Evolutionary conservation across 1,139 yeast species (phyloP), one percentile per base, ranked within the genome.

Genomic region (Geotrichum carabidarum): DNA sequence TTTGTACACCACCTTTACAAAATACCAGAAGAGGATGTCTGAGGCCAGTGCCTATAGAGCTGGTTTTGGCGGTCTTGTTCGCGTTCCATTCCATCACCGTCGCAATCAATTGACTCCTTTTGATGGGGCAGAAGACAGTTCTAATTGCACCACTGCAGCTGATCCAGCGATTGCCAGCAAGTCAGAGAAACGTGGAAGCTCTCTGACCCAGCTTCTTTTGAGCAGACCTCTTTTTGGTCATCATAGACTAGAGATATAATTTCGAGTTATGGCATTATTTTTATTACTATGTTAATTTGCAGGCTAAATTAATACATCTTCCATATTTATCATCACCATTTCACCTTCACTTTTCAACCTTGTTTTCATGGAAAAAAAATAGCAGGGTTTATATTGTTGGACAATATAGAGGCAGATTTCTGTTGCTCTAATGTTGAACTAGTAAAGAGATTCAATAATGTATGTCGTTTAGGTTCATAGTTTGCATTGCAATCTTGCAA

Each of bases 61-160:
- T 37, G 27, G 27, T 5, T 41, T 41, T n/a, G 18, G 12, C 8
- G 44, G 44, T 41, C 31, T 41, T 8, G 44, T 17, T 2, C 44
- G 44, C 14, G 44, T 41, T 12, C 44, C 44, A 17, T 41, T 15
- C 31, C 44, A 41, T 38, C 42, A 38, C 15, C 42, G 42, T 7
- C 14, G 42, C 12, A 9, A 38, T 15, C 17, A 38, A 17, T 8
- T 38, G 42, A 38, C 42, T 38, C 4, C 42, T 3, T 12, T 38
- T 38, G 27, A 22, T 22, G 27, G 27, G 4, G 18, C 11, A 12
- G 42, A 17, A 12, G 14, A 8, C 22, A 15, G 11, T 38, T 12
- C 17, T 7, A 17, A 38, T n/a, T 6, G n/a, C 14, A 22, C 27
- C 5, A 34, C 37, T 12, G 42, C 12, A 12, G 42, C 11, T n/a